Evolutionary conservation across 805 yeast species (phyloP), one percentile per base, ranked within the genome.

Genomic region (Candida wancherniae): DNA sequence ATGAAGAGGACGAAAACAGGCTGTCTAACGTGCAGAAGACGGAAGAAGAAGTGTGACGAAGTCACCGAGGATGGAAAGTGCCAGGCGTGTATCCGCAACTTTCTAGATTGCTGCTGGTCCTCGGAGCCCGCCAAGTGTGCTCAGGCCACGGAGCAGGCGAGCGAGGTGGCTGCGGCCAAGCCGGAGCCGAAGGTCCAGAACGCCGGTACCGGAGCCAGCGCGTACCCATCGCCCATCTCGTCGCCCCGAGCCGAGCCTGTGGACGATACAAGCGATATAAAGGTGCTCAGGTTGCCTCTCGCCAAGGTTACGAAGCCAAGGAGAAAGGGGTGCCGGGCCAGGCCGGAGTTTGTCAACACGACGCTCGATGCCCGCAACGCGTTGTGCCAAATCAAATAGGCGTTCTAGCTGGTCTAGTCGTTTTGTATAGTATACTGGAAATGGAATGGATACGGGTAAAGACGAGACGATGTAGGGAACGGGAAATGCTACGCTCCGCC

Each of bases 31-130:
- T 78, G 85, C 51, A 64, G 83, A 31, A 67, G 71, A 39, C 67
- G 82, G 45, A 78, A 77, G 56, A 68, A 78, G 58, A 77, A 77
- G 58, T 77, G 84, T 53, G 81, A 76, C 45, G 74, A 73, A 40
- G 28, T 39, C 22, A 22, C 46, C 19, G 58, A 53, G 7, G 58
- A 57, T 34, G 71, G 71, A 5, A 66, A 66, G 40, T 66, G 71
- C 42, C 67, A 63, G 42, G 69, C 59, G 5, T 66, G 71, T 37
- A 53, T 62, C 5, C 50, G 71, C 37, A 66, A 66, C 53, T 65
- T 63, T 29, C 50, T 66, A 31, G 67, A 61, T 34, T 66, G 71
- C 36, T 53, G 62, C 37, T 66, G 71, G 71, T 61, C 67, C 3
- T 58, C 24, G 8, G 34, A 23, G 21, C 27, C 28, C 9, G 26